Evolutionary conservation across 2,329 filamentous ascomycete species (phyloP).

Genomic region (Ceratocystis albifundus): DNA sequence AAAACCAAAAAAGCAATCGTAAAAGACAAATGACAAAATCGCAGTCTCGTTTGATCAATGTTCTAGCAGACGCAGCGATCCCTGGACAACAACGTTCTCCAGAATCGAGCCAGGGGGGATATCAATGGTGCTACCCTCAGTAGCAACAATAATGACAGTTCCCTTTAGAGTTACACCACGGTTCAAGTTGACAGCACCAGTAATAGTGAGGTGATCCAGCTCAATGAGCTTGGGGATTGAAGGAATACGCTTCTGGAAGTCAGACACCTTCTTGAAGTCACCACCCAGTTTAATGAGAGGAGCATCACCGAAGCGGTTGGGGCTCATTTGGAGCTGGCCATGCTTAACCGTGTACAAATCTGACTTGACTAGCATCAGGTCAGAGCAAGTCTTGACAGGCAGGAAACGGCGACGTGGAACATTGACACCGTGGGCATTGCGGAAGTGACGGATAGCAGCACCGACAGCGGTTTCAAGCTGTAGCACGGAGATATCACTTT

Average conservation of each 20-base stretch:
- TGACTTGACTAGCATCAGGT: conserved; percentile 98
- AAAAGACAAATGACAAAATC: not conserved
- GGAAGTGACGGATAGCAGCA: conserved; percentile 96
- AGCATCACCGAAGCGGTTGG: conserved; percentile 88
- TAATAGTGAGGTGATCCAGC: conserved; percentile 92
- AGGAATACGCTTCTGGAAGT: conserved; percentile 79
- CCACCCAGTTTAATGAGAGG: conserved; percentile 96
- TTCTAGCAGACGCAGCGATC: conserved; percentile 67
- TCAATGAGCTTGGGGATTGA: conserved; percentile 86
- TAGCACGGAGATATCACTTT: conserved; percentile 92
- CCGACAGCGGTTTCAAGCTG: conserved; percentile 98
- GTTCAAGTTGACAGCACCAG: conserved; percentile 90
- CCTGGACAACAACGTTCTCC: conserved; percentile 98
- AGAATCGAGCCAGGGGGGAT: conserved; percentile 92
- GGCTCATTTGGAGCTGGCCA: conserved; percentile 93
- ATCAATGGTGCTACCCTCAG: conserved; percentile 95
- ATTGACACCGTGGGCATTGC: conserved; percentile 97
- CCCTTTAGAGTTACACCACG: conserved; percentile 94
- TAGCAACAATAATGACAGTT: conserved; percentile 97
- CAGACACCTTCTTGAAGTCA: conserved; percentile 99
- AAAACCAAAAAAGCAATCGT: not conserved
- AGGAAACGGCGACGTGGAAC: conserved; percentile 95
- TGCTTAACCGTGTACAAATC: conserved; percentile 98
- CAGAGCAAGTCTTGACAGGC: conserved; percentile 99
- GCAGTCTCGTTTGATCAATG: conserved; percentile 36